Percentiles rank a stretch among this genome's conserved stretches.
phyloP scores from a whole-genome alignment of 1,139 yeast species.

The Hyphopichia buzzinii region DNA sequence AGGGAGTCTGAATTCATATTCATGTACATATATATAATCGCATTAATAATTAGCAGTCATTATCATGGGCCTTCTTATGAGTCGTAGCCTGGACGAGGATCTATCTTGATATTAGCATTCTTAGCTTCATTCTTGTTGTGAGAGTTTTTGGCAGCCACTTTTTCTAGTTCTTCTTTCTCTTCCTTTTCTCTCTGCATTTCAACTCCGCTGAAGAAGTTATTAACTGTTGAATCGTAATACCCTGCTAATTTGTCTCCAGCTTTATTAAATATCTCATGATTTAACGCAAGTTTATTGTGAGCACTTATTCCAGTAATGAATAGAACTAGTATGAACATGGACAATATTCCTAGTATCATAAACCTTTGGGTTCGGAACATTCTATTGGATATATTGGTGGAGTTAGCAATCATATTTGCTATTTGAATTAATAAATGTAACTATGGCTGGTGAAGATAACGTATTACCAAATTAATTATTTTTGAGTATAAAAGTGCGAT shows the following conservation, averaged over 20 bases:
- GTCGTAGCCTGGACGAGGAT: background rate
- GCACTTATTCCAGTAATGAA: conserved; percentile 21
- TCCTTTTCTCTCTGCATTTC: conserved; percentile 12
- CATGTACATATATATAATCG: background rate
- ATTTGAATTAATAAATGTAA: too few species aligned
- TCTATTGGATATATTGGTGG: conserved; percentile 28
- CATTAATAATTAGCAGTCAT: background rate
- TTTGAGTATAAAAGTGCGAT: too few species aligned
- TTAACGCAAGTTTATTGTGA: conserved; percentile 15
- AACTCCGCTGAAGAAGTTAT: conserved; percentile 1
- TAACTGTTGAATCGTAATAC: conserved; percentile 8
- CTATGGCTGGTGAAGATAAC: too few species aligned
- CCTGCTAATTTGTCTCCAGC: conserved; percentile 15
- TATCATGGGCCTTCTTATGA: background rate
- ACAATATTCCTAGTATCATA: conserved; percentile 18
- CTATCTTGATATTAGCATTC: background rate
- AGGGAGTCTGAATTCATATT: conserved; percentile 23
- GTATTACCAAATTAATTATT: too few species aligned
- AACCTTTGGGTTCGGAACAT: conserved; percentile 30
- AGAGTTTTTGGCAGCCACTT: background rate
- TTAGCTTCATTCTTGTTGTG: background rate
- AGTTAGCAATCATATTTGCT: conserved; percentile 23
- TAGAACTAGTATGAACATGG: conserved; percentile 22
- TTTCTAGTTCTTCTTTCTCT: conserved; percentile 7
- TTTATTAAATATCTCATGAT: conserved; percentile 11